Evolutionary conservation across 768 basidiomycete species (phyloP).

Genomic region (Suillus fuscotomentosus): DNA sequence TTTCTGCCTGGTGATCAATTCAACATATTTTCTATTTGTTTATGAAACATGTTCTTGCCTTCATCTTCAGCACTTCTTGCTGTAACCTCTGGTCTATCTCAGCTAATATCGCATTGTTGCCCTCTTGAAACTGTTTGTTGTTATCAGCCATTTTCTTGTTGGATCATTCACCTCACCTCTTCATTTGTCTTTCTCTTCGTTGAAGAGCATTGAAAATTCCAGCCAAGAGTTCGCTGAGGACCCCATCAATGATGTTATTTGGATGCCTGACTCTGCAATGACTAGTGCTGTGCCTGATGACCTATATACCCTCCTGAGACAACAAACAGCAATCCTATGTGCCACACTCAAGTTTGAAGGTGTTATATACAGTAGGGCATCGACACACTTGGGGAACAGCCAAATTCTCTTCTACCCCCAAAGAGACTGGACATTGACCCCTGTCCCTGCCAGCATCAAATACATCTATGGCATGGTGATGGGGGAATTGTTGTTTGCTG

Average conservation of each 20-base stretch:
- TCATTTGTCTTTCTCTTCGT: not conserved
- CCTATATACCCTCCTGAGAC: no score
- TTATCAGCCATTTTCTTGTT: not conserved
- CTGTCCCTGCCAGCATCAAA: slow-evolving; percentile 15
- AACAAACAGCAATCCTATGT: no score
- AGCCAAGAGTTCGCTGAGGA: no score
- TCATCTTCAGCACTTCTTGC: not conserved
- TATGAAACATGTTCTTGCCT: not conserved
- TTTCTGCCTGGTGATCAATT: not conserved
- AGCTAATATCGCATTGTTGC: not conserved
- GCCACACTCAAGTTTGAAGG: no score
- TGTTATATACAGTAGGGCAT: no score
- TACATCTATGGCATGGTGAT: slow-evolving; percentile 9
- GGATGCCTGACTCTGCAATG: fast-evolving
- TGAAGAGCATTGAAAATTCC: no score
- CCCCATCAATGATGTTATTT: no score
- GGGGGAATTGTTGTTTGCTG: slow-evolving; percentile 1
- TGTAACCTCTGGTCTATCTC: not conserved
- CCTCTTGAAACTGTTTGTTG: not conserved
- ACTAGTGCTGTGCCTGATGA: no score
- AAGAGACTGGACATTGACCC: not conserved
- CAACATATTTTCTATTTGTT: not conserved
- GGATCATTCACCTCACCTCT: not conserved
- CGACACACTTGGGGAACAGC: no score
- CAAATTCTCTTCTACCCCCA: no score